Evolutionary conservation across 805 yeast species (phyloP), one percentile per base, ranked within the genome.

Genomic region (Saccharomycopsis microspora): DNA sequence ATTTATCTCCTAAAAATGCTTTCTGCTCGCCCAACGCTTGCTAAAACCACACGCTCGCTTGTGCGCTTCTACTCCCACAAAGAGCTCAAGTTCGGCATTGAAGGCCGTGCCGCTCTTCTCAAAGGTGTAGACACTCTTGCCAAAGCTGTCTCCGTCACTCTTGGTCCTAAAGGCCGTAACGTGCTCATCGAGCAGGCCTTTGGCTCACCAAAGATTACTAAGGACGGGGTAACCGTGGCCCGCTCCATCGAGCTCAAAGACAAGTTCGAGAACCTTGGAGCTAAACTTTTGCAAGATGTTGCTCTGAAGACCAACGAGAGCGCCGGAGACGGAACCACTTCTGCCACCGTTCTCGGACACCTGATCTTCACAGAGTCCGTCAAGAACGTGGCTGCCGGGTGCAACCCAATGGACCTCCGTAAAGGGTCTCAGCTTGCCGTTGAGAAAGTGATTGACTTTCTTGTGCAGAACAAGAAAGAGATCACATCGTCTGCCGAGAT

Each of bases 321-420:
- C 58, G 97, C 97, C 53, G 98, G 98, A 70, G 98, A 90, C 61
- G 98, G 98, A 68, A 90, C 98, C 55, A 90, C 98, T 37, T 83
- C 95, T 41, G 97, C 97, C 58, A 93, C 97, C 43, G 95, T 90
- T 47, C 75, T 90, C 58, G 97, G 97, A 57, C 85, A 95, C 67
- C 83, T 96, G 50, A 90, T 90, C 58, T 86, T 90, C 72, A 82
- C 95, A 52, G 97, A 93, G 69, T 78, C 94, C 32, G 95, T 90
- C 53, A 88, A 87, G 75, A 87, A 87, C 62, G 98, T 93, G 41
- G 97, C 97, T 53, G 96, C 97, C 49, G 98, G 98, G 53, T 89
- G 96, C 70, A 93, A 90, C 74, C 97, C 98, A 59, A 89, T 88
- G 93, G 97, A 90, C 61, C 76, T 90, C 63, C 85, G 97, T 77